These are phyloP conservation scores for Maudiozyma saulgeensis DNA, from an alignment of 805 yeast genomes.

Conservation along the genomic window DNA sequence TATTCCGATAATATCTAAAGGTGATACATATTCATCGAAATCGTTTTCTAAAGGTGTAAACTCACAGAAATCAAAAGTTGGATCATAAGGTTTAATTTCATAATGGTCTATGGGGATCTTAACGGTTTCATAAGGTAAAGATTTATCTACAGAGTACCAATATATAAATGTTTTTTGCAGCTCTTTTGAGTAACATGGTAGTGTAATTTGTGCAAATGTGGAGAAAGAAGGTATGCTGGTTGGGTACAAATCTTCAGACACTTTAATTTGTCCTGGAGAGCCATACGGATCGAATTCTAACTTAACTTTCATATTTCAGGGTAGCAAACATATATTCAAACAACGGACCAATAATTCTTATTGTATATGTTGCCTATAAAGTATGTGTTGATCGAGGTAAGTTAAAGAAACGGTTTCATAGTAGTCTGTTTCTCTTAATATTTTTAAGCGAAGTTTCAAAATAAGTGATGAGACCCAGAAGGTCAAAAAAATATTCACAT, in stretches of 20 bases:
- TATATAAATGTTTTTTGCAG: not conserved
- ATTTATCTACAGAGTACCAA: not conserved
- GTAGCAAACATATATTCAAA: too few relatives aligned
- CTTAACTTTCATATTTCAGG: constrained; percentile 3
- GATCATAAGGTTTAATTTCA: not conserved
- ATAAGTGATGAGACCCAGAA: too few relatives aligned
- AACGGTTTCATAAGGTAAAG: not conserved
- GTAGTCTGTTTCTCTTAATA: not conserved
- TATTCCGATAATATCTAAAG: constrained; percentile 10
- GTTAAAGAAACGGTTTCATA: too few relatives aligned
- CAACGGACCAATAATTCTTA: too few relatives aligned
- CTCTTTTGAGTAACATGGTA: not conserved
- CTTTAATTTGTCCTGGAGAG: constrained; percentile 3
- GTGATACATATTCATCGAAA: constrained; percentile 3
- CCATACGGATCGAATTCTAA: constrained; percentile 4
- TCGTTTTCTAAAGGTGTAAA: constrained; percentile 4
- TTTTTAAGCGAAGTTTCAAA: not conserved
- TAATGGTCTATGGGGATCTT: not conserved
- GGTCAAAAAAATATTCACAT: too few relatives aligned
- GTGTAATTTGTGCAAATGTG: not conserved
- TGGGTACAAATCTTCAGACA: constrained; percentile 3
- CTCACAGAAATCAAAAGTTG: constrained; percentile 12
- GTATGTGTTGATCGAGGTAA: too few relatives aligned
- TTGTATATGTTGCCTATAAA: too few relatives aligned
- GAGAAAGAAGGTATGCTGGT: not conserved